Evolutionary conservation across 768 basidiomycete species (phyloP).

Genomic region (Mycena capillaripes): DNA sequence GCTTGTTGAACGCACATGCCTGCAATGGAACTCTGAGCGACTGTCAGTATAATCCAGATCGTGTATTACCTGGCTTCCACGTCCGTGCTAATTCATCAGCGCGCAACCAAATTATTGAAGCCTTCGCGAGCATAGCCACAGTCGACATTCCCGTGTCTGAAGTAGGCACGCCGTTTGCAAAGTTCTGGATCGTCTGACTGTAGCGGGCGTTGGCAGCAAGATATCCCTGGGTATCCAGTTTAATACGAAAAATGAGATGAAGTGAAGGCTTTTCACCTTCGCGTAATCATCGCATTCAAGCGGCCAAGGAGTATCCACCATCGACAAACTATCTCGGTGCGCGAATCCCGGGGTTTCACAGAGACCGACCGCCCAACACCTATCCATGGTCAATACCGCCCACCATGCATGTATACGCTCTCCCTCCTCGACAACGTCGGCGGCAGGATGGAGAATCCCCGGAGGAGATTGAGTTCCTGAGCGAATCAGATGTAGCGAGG

Average conservation of each 20-base stretch:
- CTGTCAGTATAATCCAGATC: background rate
- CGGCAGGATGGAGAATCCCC: conserved; percentile 43
- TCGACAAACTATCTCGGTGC: conserved; percentile 31
- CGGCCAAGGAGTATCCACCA: conserved; percentile 56
- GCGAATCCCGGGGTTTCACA: conserved; percentile 45
- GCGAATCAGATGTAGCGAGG: conserved; percentile 55
- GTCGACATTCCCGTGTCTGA: conserved; percentile 15
- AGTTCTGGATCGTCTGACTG: conserved; percentile 33
- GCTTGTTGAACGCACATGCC: conserved; percentile 9
- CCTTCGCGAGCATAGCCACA: conserved; percentile 25
- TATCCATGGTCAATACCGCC: conserved; percentile 52
- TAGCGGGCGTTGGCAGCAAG: conserved; percentile 42
- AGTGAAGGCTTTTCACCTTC: conserved; percentile 39
- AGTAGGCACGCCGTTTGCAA: background rate
- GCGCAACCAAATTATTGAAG: conserved; percentile 22
- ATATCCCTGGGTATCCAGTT: conserved; percentile 41
- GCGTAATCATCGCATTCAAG: conserved; percentile 52
- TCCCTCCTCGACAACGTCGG: conserved; percentile 50
- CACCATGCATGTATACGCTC: conserved; percentile 55
- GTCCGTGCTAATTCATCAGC: conserved; percentile 12
- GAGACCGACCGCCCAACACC: conserved; percentile 59
- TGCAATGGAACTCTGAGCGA: background rate
- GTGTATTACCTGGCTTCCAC: conserved; percentile 13
- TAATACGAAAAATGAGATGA: conserved; percentile 5
- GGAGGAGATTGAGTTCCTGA: conserved; percentile 49